phyloP scores from a whole-genome alignment of 2,329 filamentous ascomycete species.

The Cryphonectria naterciae region DNA sequence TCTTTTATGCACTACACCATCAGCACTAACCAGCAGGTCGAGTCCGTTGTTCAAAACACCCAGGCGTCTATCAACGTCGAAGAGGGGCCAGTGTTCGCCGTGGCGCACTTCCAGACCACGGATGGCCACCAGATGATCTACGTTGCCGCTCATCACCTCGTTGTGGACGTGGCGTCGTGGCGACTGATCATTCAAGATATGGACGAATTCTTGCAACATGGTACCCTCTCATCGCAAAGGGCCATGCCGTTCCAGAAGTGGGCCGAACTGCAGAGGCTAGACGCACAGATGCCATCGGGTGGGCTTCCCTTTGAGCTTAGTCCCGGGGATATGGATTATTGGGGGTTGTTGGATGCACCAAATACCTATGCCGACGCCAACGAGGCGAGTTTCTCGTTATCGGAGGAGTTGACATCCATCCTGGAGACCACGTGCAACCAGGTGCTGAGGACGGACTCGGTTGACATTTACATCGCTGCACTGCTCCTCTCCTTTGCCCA shows the following conservation, averaged over 20 bases:
- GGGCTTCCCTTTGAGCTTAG: conserved; percentile 45
- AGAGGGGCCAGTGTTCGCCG: conserved; percentile 54
- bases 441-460: conserved; percentile 54
- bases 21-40: conserved; percentile 46
- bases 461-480: conserved; percentile 58
- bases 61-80: conserved; percentile 53
- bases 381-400: conserved; percentile 48
- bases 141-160: conserved; percentile 55
- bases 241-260: conserved; percentile 55
- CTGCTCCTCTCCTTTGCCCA: conserved; percentile 60
- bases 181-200: conserved; percentile 53
- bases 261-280: conserved; percentile 49
- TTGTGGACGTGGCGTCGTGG: conserved; percentile 57
- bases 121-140: conserved; percentile 53
- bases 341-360: conserved; percentile 47
- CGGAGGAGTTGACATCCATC: conserved; percentile 46
- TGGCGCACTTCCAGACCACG: conserved; percentile 50
- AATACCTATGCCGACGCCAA: conserved; percentile 53
- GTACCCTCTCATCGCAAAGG: conserved; percentile 48
- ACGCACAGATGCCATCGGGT: conserved; percentile 25
- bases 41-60: conserved; percentile 44
- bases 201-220: conserved; percentile 51
- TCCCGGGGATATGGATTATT: conserved; percentile 50
- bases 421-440: conserved; percentile 49
- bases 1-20: conserved; percentile 48